phyloP scores from a whole-genome alignment of 1,284 basidiomycete species.

The Moesziomyces antarcticus region DNA sequence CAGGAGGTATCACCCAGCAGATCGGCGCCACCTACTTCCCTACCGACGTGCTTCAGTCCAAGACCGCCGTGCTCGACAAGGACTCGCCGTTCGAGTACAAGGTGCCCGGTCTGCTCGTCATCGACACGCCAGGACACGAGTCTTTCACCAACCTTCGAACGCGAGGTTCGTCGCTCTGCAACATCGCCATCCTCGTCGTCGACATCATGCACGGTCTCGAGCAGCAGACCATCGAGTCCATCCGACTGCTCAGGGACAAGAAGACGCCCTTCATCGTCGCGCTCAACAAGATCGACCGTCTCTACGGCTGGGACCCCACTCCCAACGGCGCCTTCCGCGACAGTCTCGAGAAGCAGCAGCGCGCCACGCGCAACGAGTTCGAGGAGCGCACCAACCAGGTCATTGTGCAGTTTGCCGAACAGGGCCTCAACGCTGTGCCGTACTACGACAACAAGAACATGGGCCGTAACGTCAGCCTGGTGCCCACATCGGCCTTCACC shows the following conservation, averaged over 20 bases:
- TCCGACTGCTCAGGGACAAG: slow-evolving; percentile 88
- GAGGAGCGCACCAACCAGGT: slow-evolving; percentile 87
- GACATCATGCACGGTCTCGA: slow-evolving; percentile 99
- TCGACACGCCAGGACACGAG: slow-evolving; percentile 99
- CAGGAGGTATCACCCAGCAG: slow-evolving; percentile 99
- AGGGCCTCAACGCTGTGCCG: slow-evolving; percentile 92
- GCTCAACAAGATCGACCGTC: slow-evolving; percentile 99
- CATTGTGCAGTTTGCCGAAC: slow-evolving; percentile 93
- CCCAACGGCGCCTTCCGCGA: slow-evolving; percentile 92
- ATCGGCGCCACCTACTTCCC: slow-evolving; percentile 99
- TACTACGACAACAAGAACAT: slow-evolving; percentile 99
- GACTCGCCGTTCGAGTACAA: slow-evolving; percentile 90
- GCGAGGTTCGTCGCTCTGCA: slow-evolving; percentile 96
- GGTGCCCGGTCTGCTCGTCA: slow-evolving; percentile 93
- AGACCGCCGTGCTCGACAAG: slow-evolving; percentile 90
- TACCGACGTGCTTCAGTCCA: slow-evolving; percentile 90
- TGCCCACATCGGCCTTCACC: slow-evolving; percentile 96
- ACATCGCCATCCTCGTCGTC: slow-evolving; percentile 98
- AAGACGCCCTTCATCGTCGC: slow-evolving; percentile 99
- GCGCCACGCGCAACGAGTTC: slow-evolving; percentile 88
- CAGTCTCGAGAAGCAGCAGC: slow-evolving; percentile 86
- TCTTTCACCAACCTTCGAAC: slow-evolving; percentile 97
- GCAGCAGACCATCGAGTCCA: slow-evolving; percentile 94
- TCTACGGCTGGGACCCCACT: slow-evolving; percentile 92
- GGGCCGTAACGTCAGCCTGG: slow-evolving; percentile 91